Evolutionary conservation across 768 basidiomycete genomes (phyloP).

Genomic region (Leccinum aurantiacum): DNA sequence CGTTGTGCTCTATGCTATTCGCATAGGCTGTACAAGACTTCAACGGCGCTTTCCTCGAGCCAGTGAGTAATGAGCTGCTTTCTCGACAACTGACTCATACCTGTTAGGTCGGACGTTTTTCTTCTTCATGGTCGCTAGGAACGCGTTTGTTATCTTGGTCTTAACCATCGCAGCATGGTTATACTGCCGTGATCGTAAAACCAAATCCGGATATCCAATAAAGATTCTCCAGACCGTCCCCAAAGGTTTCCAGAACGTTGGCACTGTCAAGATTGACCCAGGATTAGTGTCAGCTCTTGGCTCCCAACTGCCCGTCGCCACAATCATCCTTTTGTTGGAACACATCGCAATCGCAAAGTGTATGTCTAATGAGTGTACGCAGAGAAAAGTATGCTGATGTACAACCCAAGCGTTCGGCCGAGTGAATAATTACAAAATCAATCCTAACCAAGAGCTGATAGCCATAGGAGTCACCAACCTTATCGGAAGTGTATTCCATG

Average conservation of each 20-base stretch:
- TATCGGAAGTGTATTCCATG: not conserved
- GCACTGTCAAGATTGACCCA: not conserved
- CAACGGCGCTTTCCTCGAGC: not conserved
- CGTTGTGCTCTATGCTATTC: not conserved
- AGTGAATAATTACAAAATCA: not conserved
- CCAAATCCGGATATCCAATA: not conserved
- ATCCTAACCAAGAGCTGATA: not conserved
- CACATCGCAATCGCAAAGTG: not conserved
- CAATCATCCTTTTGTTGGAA: not conserved
- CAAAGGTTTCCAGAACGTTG: not conserved
- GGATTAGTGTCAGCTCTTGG: not conserved
- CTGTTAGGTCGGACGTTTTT: not conserved
- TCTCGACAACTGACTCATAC: not conserved
- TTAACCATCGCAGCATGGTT: not conserved
- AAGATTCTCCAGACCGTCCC: not conserved
- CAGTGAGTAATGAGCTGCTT: not conserved
- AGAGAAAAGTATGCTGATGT: not conserved
- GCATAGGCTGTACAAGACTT: not conserved
- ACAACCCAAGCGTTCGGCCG: not conserved
- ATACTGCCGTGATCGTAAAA: not conserved
- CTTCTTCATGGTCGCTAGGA: not conserved
- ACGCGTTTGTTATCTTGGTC: not conserved
- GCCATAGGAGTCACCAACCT: not conserved
- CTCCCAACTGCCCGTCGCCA: not conserved
- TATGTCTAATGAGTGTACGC: not conserved